Evolutionary conservation across 140 eudicot species (phyloP).

Genomic region (Eryngium alpinum): DNA sequence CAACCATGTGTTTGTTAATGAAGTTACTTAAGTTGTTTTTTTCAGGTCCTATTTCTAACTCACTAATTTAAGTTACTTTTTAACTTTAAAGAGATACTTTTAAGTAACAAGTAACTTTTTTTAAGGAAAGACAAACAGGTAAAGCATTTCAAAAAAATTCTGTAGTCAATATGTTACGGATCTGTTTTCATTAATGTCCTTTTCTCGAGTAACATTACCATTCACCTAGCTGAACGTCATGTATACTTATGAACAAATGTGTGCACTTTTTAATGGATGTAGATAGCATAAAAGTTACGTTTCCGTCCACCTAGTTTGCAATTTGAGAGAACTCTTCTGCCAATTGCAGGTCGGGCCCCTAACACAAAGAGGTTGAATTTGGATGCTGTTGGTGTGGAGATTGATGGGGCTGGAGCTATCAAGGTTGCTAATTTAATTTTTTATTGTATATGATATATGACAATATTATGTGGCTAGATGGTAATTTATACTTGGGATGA

Average conservation of each 20-base stretch:
- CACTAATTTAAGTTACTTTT: too few species aligned
- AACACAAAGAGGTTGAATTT: constrained; percentile 86
- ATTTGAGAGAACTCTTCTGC: constrained; percentile 11
- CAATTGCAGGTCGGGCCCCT: constrained; percentile 69
- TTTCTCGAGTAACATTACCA: background rate
- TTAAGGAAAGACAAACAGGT: too few species aligned
- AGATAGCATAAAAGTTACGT: background rate
- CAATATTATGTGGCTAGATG: background rate
- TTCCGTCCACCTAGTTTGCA: background rate
- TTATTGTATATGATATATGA: background rate
- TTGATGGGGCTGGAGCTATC: constrained; percentile 68
- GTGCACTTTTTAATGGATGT: background rate
- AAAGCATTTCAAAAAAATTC: too few species aligned
- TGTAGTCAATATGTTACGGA: too few species aligned
- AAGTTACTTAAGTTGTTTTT: too few species aligned
- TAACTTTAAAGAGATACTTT: too few species aligned
- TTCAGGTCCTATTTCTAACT: too few species aligned
- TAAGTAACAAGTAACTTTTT: too few species aligned
- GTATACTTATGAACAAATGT: background rate
- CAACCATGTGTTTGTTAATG: too few species aligned
- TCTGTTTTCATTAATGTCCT: background rate
- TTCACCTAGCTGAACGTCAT: background rate
- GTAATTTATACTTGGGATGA: background rate
- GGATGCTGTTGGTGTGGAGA: constrained; percentile 79
- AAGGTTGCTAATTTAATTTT: constrained; percentile 39